Conservation (phyloP, 2,329 filamentous ascomycete species). For the Phoma herbarum region DNA sequence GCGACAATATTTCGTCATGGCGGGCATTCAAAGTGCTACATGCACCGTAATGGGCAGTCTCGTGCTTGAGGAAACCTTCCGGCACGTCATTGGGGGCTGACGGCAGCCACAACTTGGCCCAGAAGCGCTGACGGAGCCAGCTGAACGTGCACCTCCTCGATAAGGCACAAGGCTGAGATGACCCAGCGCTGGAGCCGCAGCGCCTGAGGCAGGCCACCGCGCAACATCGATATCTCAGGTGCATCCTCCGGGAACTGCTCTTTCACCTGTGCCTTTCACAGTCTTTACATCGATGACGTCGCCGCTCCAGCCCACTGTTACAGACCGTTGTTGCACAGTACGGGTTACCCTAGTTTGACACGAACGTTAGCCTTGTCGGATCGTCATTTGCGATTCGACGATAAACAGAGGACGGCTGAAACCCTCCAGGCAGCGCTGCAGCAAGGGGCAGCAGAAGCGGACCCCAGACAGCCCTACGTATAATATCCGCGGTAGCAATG, state of each 20-base stretch:
- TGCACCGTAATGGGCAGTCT: neutral
- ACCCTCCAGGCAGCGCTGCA: slow-evolving; percentile 14
- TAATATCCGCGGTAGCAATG: slow-evolving; percentile 31
- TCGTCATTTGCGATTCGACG: slow-evolving; percentile 4
- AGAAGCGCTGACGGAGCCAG: slow-evolving; percentile 11
- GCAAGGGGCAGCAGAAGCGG: slow-evolving; percentile 15
- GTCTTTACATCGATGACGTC: slow-evolving; percentile 9
- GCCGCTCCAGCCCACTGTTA: neutral
- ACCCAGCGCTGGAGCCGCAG: slow-evolving; percentile 10
- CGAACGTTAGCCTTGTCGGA: slow-evolving; percentile 1
- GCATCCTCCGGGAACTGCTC: neutral
- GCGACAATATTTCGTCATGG: neutral
- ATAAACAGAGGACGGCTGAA: slow-evolving; percentile 19
- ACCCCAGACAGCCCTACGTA: slow-evolving; percentile 11
- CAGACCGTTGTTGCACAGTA: slow-evolving; percentile 8
- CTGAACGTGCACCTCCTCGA: slow-evolving; percentile 14
- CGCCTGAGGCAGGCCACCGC: slow-evolving; percentile 8
- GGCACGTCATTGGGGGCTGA: slow-evolving; percentile 9
- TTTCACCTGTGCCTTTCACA: slow-evolving; percentile 3
- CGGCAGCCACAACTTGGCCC: slow-evolving; percentile 10
- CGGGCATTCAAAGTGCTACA: neutral
- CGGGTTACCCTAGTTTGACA: slow-evolving; percentile 8
- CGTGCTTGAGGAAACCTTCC: neutral
- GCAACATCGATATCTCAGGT: slow-evolving; percentile 4
- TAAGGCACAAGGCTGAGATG: slow-evolving; percentile 15